Conservation (phyloP, 768 basidiomycete genomes). For the Russula brevipes region DNA sequence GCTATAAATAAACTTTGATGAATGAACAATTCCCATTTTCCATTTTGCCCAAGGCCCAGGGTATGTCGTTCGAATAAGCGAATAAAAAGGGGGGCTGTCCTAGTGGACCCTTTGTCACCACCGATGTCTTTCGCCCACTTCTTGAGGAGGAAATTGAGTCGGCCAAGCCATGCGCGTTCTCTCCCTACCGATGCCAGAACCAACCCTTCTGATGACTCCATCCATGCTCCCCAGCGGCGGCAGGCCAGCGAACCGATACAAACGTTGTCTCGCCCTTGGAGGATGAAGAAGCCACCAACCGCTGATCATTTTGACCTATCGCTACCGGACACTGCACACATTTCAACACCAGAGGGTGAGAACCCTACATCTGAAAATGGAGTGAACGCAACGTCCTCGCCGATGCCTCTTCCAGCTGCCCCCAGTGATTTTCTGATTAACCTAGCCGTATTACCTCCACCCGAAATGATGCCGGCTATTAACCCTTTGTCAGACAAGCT, state of each 20-base stretch:
- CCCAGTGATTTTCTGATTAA: not conserved
- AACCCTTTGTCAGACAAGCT: not conserved
- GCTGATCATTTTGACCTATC: not conserved
- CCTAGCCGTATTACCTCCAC: not conserved
- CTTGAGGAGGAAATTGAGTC: slow-evolving; percentile 4
- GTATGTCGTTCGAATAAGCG: not conserved
- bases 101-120: too few relatives aligned
- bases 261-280: not conserved
- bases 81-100: not conserved
- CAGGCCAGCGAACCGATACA: not conserved
- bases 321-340: too few relatives aligned
- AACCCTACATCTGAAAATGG: not conserved
- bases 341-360: not conserved
- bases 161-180: not conserved
- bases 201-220: not conserved
- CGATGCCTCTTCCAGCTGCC: not conserved
- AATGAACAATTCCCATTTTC: not conserved
- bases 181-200: not conserved
- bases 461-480: not conserved
- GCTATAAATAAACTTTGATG: too few relatives aligned
- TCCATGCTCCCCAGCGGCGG: not conserved
- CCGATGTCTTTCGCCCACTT: not conserved
- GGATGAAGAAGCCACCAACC: not conserved
- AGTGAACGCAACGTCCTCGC: not conserved
- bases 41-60: not conserved